Conservation (phyloP, 1,284 basidiomycete species). For the Trametes sp. region DNA sequence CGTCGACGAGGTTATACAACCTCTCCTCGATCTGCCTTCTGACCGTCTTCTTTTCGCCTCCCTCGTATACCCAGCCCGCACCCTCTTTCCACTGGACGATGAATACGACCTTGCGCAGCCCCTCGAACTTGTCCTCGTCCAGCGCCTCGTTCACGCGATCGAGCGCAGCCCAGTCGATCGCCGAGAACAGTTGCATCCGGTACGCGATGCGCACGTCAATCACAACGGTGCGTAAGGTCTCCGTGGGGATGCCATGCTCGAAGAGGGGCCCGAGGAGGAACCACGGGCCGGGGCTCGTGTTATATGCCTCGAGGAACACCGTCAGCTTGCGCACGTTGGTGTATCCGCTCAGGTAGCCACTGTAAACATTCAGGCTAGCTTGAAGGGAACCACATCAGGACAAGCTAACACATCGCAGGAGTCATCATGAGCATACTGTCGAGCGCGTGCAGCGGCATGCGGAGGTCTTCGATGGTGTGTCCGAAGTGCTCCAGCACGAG, state of each 20-base stretch:
- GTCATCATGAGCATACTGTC: background rate
- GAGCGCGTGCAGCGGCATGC: background rate
- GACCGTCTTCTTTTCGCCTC: background rate
- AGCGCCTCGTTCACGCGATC: constrained; percentile 20
- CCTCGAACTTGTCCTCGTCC: constrained; percentile 16
- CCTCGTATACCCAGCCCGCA: constrained; percentile 4
- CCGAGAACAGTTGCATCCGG: background rate
- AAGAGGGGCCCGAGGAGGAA: constrained; percentile 15
- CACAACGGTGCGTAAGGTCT: constrained; percentile 3
- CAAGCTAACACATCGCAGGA: background rate
- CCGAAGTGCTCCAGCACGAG: background rate
- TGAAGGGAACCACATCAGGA: background rate
- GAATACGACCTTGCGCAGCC: constrained; percentile 14
- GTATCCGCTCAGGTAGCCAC: constrained; percentile 4
- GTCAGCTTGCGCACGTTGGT: constrained; percentile 15
- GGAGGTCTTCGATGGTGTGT: background rate
- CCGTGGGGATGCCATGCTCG: constrained; percentile 2
- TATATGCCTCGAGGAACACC: constrained; percentile 17
- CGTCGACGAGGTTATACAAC: background rate
- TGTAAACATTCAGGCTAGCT: background rate
- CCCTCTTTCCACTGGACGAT: constrained; percentile 8
- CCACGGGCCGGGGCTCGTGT: constrained; percentile 15
- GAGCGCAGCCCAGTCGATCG: constrained; percentile 18
- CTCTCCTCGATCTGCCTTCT: background rate
- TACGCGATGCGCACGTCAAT: constrained; percentile 16